A percentile compares a stretch with the other conserved stretches of the same genome.
These are phyloP conservation scores for Clavispora asparagi DNA, from an alignment of 805 yeast genomes.

Conservation along the genomic window DNA sequence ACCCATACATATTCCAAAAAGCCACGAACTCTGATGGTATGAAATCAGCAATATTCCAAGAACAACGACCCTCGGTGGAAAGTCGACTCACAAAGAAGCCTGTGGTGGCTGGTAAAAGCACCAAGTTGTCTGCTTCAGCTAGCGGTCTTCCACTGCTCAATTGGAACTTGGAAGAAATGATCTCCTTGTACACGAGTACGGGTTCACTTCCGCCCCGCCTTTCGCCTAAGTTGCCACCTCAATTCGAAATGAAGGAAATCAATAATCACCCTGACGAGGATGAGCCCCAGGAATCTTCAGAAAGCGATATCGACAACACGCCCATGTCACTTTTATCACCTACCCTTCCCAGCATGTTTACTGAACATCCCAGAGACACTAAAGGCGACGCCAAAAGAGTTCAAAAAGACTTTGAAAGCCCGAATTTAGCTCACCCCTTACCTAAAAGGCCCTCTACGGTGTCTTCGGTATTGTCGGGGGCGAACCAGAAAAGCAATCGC, in stretches of 20 bases:
- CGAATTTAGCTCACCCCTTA: constrained; percentile 10
- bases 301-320: constrained; percentile 20
- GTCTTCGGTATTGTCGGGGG: constrained; percentile 3
- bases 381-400: constrained; percentile 3
- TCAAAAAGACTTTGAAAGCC: neutral
- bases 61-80: constrained; percentile 6
- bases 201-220: constrained; percentile 34
- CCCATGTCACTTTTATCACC: constrained; percentile 31
- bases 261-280: neutral
- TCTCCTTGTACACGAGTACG: constrained; percentile 26
- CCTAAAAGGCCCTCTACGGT: constrained; percentile 14
- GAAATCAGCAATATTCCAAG: constrained; percentile 18
- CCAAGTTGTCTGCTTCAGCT: neutral
- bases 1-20: neutral
- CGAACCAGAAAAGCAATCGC: neutral
- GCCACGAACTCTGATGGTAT: constrained; percentile 1
- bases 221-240: constrained; percentile 35
- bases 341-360: constrained; percentile 26
- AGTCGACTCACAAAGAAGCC: constrained; percentile 8
- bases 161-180: constrained; percentile 39
- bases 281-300: constrained; percentile 7
- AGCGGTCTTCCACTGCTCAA: neutral
- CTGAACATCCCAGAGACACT: neutral
- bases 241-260: constrained; percentile 6
- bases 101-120: neutral